Percentiles rank a stretch among this genome's conserved stretches.
Evolutionary conservation across 306 rosid genomes (phyloP).

Genomic region (Cucurbita moschata): DNA sequence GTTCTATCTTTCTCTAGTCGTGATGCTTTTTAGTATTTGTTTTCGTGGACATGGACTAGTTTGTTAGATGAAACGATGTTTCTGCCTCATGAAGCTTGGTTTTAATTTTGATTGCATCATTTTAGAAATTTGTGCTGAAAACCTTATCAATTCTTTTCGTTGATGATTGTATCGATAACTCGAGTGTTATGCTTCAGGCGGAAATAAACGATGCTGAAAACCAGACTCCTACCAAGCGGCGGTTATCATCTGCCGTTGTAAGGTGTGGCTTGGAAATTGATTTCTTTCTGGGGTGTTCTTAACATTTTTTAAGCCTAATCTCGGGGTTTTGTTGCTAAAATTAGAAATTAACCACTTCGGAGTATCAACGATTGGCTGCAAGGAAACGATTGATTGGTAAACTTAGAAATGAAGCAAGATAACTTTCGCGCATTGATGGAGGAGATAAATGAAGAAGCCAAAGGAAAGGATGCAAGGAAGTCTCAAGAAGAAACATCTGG

Average conservation of each 20-base stretch:
- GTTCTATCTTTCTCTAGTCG: neutral
- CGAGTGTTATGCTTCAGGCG: constrained; percentile 22
- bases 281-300: neutral
- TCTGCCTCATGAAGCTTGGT: neutral
- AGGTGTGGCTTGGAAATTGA: constrained; percentile 23
- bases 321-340: neutral
- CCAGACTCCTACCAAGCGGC: constrained; percentile 62
- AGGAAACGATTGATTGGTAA: too few species aligned
- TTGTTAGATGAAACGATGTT: neutral
- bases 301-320: neutral
- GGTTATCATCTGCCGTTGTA: constrained; percentile 89
- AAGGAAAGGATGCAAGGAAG: constrained; percentile 29
- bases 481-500: constrained; percentile 18
- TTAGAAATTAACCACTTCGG: neutral
- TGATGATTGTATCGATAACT: neutral
- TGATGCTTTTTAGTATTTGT: neutral
- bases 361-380: too few species aligned
- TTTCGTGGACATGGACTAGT: neutral
- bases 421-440: constrained; percentile 35
- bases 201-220: constrained; percentile 53
- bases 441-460: constrained; percentile 44
- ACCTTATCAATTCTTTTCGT: neutral
- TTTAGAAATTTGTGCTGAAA: neutral
- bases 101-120: neutral
- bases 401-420: neutral